Evolutionary conservation across 306 rosid genomes (phyloP), one percentile per base, ranked within the genome.

Genomic region (Vigna angularis): DNA sequence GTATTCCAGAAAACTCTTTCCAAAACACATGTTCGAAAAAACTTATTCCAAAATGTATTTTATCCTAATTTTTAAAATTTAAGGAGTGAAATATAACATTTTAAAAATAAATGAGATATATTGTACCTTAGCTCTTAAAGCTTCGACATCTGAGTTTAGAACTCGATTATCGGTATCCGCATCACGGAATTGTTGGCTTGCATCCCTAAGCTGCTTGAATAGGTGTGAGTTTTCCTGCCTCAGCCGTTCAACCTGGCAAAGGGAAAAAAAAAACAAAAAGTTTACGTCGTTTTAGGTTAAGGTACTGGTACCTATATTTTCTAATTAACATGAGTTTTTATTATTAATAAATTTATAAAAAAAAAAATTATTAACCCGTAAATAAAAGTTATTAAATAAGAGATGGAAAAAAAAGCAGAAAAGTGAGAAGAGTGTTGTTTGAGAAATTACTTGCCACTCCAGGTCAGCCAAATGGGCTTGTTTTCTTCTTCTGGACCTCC

Each of bases 71-170:
- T 30, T 30, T 4, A 30, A 30, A 30, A 30, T 30, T 30, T 30
- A 30, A 30, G 38, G 38, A 34, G 38, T 32, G 6, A 32, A 32
- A 32, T 32, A 32, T 32, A 32, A 32, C 5, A 32, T 32, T 32
- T 5, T 32, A 4, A 32, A 30, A 32, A 32, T 32, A 32, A 32
- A 5, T 32, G 6, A 32, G 38, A 34, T 4, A 5, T 34, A 4
- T 34, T 5, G 38, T 44, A 90, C 97, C 96, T 85, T 90, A 20
- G 97, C 96, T 86, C 93, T 92, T 82, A 92, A 73, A 40, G 97
- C 97, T 81, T 92, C 96, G 14, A 92, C 96, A 15, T 76, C 77
- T 15, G 97, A 90, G 82, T 87, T 89, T 4, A 90, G 84, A 12
- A 90, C 96, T 71, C 92, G 66, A 49, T 92, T 92, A 51, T 89